Conservation (phyloP, 2,329 filamentous ascomycete genomes). For the Penicillium sp. region DNA sequence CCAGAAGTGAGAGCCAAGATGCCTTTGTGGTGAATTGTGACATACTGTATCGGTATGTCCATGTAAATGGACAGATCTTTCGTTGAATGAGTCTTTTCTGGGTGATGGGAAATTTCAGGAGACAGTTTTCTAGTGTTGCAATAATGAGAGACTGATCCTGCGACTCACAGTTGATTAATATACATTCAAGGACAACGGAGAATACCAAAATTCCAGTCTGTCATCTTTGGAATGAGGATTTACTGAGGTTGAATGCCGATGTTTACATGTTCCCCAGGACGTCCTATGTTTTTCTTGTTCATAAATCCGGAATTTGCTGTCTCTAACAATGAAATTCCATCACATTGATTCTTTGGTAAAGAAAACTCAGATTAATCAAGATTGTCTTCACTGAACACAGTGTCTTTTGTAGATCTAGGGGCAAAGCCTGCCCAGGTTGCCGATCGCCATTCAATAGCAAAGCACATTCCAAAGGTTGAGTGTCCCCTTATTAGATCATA, state of each 20-base stretch:
- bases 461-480: constrained; percentile 16
- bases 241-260: constrained; percentile 3
- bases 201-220: constrained; percentile 6
- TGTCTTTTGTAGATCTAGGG: constrained; percentile 16
- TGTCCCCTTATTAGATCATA: constrained; percentile 9
- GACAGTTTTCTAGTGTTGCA: too few relatives aligned
- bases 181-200: background rate
- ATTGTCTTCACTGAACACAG: background rate
- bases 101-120: too few relatives aligned
- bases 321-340: background rate
- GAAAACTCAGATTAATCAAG: background rate
- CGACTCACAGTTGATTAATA: constrained; percentile 11
- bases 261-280: background rate
- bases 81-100: too few relatives aligned
- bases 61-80: background rate
- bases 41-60: constrained; percentile 6
- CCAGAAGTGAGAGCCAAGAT: constrained; percentile 1
- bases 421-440: constrained; percentile 6
- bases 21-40: background rate
- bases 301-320: background rate
- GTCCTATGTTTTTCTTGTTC: background rate
- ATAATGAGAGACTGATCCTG: background rate
- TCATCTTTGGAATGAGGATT: constrained; percentile 19
- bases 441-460: constrained; percentile 11
- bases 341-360: background rate